Base-by-base conservation (phyloP, 75 land plant genomes). In the Sequoiadendron giganteum region DNA sequence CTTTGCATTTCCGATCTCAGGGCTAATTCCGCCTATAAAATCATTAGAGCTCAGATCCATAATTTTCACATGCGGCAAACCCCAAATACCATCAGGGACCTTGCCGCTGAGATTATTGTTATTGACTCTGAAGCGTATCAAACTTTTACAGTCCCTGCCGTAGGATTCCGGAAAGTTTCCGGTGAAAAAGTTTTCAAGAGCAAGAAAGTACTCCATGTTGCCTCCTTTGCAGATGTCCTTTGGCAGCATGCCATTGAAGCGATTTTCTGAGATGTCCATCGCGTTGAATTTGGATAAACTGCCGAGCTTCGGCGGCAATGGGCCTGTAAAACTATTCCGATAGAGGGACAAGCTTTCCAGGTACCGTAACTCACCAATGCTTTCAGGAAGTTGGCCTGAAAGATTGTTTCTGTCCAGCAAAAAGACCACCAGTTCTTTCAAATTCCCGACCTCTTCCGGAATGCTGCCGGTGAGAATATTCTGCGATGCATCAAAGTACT, bases 271-370 rank as follows among this genome's bases (percentile, higher is more conserved):
- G 1, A 39, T 49, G 34, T 88, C 89, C 56, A 97, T 87, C 30
- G 90, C 89, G 55, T 87, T 48, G 68, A 97, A 65, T 8, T 87
- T 68, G 16, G 96, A 93, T 38, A 83, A 87, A 28, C 87, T 84
- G 45, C 99, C 99, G 79, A 97, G 89, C 38, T 65, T 81, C 15
- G 54, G 68, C 28, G 99, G 99, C 19, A 97, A 88, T n/a, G 85
- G 84, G 34, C 97, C 99, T 13, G 93, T 88, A 73, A 97, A 90
- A 54, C 34, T 75, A 54, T 97, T 97, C 90, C 70, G 54, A 49
- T 94, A 93, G 13, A 95, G 75, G 15, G 97, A 93, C 38, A 96
- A 89, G 4, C 82, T 87, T 32, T 39, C 86, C 43, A 90, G 86
- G 11, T 34, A 32, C 14, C 48, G 61, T 65, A 93, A 88, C 2